Percentiles rank a stretch among this genome's conserved stretches.
These are phyloP conservation scores for Chalciporus sp. DNA, from an alignment of 1,284 basidiomycete species.

Conservation along the genomic window DNA sequence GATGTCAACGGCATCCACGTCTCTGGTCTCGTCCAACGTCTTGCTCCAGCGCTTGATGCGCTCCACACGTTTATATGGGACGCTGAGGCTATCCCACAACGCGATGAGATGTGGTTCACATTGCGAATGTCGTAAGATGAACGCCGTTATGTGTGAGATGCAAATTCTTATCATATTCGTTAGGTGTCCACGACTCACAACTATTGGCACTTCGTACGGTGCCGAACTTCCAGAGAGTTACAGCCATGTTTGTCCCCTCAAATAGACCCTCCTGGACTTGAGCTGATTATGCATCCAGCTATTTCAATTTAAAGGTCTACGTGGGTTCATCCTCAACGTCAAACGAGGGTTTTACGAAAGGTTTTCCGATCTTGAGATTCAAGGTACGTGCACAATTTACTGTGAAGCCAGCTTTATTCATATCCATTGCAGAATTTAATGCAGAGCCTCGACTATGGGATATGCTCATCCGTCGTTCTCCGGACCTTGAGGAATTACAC, in stretches of 20 bases:
- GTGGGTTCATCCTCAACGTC: slow-evolving; percentile 59
- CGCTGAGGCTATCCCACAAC: slow-evolving; percentile 61
- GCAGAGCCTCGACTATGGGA: slow-evolving; percentile 53
- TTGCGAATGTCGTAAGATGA: slow-evolving; percentile 59
- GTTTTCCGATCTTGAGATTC: slow-evolving; percentile 53
- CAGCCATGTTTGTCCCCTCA: slow-evolving; percentile 55
- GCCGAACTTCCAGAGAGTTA: slow-evolving; percentile 53
- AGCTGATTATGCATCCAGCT: slow-evolving; percentile 44
- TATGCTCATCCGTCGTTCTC: slow-evolving; percentile 65
- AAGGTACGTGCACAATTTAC: slow-evolving; percentile 43
- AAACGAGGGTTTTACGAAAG: slow-evolving; percentile 63
- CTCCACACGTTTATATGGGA: slow-evolving; percentile 68
- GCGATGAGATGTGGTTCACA: slow-evolving; percentile 76
- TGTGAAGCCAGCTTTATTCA: neutral
- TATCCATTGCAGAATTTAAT: slow-evolving; percentile 20
- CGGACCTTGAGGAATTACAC: slow-evolving; percentile 60
- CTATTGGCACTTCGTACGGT: slow-evolving; percentile 62
- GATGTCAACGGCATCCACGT: slow-evolving; percentile 38
- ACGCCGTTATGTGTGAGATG: neutral
- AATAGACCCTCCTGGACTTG: neutral
- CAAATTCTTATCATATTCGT: neutral
- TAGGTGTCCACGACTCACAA: slow-evolving; percentile 65
- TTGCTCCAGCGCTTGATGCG: slow-evolving; percentile 57
- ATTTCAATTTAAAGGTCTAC: slow-evolving; percentile 63
- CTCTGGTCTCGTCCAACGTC: slow-evolving; percentile 49